Evolutionary conservation across 768 basidiomycete genomes (phyloP).

Genomic region (Calocybe indica): DNA sequence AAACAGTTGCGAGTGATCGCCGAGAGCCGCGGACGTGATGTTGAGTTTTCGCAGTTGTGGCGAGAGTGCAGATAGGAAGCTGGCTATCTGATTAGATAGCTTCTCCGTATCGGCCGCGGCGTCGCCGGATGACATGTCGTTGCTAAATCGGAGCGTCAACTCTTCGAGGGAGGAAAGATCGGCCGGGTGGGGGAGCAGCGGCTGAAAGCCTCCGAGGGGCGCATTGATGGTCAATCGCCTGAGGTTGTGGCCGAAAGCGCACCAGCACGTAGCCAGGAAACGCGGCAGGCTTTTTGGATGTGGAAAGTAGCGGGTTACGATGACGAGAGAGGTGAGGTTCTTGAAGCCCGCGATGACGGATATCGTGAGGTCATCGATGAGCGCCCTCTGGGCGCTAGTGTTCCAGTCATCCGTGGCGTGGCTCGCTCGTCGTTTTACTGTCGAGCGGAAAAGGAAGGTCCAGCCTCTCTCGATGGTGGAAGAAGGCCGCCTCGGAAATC

Average conservation of each 20-base stretch:
- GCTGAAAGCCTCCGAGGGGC: slow-evolving; percentile 4
- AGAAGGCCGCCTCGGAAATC: background rate
- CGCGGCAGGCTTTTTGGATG: slow-evolving; percentile 6
- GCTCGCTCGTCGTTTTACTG: background rate
- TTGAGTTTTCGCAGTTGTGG: slow-evolving; percentile 4
- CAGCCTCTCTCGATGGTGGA: too few species aligned
- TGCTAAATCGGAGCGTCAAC: slow-evolving; percentile 6
- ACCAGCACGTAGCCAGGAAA: slow-evolving; percentile 7
- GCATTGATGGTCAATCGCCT: slow-evolving; percentile 8
- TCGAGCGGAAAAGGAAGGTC: too few species aligned
- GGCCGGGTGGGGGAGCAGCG: slow-evolving; percentile 4
- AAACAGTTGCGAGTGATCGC: slow-evolving; percentile 9
- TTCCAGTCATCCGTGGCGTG: background rate
- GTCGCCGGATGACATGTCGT: slow-evolving; percentile 5
- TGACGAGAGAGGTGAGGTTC: slow-evolving; percentile 7
- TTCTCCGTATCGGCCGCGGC: background rate
- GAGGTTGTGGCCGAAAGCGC: slow-evolving; percentile 6
- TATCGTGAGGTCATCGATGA: slow-evolving; percentile 4
- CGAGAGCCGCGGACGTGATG: slow-evolving; percentile 7
- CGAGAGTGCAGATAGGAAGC: slow-evolving; percentile 2
- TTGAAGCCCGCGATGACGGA: slow-evolving; percentile 4
- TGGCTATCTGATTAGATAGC: background rate
- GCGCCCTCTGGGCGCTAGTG: background rate
- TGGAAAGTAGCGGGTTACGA: slow-evolving; percentile 8
- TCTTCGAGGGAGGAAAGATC: slow-evolving; percentile 4